phyloP scores from a whole-genome alignment of 1,284 basidiomycete genomes.

The Tilletia setariae region DNA sequence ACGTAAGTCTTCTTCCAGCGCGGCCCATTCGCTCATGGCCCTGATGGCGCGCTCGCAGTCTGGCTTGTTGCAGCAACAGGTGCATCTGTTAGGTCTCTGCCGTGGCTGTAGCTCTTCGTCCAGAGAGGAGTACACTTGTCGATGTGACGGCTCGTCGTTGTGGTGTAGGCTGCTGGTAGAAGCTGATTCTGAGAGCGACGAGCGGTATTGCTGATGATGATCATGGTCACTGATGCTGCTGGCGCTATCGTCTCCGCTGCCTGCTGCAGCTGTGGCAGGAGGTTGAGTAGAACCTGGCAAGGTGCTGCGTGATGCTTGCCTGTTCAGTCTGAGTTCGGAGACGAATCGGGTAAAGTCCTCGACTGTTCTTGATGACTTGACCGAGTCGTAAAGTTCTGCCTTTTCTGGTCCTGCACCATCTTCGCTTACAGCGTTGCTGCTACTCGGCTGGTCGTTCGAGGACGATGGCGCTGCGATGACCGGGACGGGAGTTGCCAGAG shows the following conservation, averaged over 20 bases:
- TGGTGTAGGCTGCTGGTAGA: not conserved
- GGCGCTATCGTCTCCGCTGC: not conserved
- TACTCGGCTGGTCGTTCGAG: not conserved
- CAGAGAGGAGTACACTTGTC: conserved; percentile 17
- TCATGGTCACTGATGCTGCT: conserved; percentile 23
- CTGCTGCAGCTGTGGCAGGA: conserved; percentile 14
- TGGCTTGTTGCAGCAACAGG: conserved; percentile 45
- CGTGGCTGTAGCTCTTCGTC: conserved; percentile 1
- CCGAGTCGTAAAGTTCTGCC: conserved; percentile 35
- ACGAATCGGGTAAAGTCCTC: conserved; percentile 50
- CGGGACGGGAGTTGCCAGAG: not conserved
- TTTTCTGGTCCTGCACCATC: not conserved
- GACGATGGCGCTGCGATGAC: too few species aligned
- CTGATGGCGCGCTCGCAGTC: conserved; percentile 41
- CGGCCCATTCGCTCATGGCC: conserved; percentile 45
- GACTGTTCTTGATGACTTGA: conserved; percentile 41
- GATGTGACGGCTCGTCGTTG: conserved; percentile 15
- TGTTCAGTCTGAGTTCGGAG: conserved; percentile 42
- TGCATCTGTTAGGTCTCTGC: conserved; percentile 18
- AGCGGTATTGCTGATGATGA: not conserved
- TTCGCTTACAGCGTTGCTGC: not conserved
- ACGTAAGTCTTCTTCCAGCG: conserved; percentile 49
- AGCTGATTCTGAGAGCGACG: not conserved
- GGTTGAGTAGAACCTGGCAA: conserved; percentile 22
- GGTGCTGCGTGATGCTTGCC: conserved; percentile 23